phyloP scores from a whole-genome alignment of 139 green algal species.

The Chlorella vulgaris region DNA sequence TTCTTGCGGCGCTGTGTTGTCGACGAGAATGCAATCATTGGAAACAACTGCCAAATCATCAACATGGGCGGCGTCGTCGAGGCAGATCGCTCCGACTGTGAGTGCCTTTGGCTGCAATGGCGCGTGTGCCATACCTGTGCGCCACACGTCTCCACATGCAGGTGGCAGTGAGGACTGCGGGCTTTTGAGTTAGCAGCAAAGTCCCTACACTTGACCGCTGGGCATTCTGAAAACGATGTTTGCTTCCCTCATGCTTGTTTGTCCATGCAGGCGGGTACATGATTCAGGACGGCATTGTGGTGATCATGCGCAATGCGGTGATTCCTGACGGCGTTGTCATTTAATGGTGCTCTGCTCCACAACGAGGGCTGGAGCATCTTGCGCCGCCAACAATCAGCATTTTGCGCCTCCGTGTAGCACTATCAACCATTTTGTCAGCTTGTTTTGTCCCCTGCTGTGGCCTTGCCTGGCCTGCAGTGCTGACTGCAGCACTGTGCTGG shows the following conservation, averaged over 20 bases:
- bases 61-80: constrained; percentile 77
- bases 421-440: neutral
- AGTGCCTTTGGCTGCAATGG: neutral
- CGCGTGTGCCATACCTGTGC: neutral
- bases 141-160: neutral
- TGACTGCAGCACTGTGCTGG: no score
- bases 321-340: constrained; percentile 74
- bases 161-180: no score
- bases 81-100: constrained; percentile 42
- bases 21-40: constrained; percentile 78
- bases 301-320: constrained; percentile 69
- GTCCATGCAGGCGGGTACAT: constrained; percentile 66
- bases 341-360: constrained; percentile 46
- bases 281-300: constrained; percentile 81
- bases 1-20: constrained; percentile 62
- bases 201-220: no score
- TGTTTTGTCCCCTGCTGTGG: no score
- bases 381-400: no score
- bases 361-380: no score
- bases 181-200: no score
- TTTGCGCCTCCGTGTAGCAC: no score
- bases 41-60: constrained; percentile 58
- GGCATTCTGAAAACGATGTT: no score
- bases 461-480: no score
- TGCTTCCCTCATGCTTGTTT: no score